Evolutionary conservation across 2,329 filamentous ascomycete species (phyloP).

Genomic region (Xylariaceae sp.): DNA sequence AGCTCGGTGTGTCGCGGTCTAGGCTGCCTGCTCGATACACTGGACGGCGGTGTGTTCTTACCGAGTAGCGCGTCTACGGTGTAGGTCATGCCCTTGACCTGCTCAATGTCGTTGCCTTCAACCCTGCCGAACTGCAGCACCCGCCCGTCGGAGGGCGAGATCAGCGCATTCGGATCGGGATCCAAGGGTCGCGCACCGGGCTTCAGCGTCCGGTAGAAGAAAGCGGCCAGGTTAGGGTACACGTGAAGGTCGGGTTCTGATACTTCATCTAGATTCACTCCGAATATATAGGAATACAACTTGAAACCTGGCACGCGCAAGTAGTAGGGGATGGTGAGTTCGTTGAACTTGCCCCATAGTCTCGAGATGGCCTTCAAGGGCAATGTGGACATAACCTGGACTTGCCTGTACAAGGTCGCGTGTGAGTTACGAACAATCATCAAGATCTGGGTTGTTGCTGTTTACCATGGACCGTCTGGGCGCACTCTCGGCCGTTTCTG

Average conservation of each 20-base stretch:
- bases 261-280: constrained; percentile 85
- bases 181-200: constrained; percentile 82
- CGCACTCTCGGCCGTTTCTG: constrained; percentile 59
- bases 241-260: constrained; percentile 80
- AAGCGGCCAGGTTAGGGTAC: constrained; percentile 89
- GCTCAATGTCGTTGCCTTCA: constrained; percentile 89
- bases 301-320: constrained; percentile 85
- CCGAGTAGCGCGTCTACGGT: constrained; percentile 89
- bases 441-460: constrained; percentile 3
- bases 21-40: constrained; percentile 42
- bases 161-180: constrained; percentile 68
- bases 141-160: constrained; percentile 86
- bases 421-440: constrained; percentile 3
- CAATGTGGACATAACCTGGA: constrained; percentile 88
- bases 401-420: constrained; percentile 52
- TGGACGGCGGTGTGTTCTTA: constrained; percentile 51
- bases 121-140: constrained; percentile 90
- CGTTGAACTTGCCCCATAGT: constrained; percentile 87
- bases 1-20: constrained; percentile 26
- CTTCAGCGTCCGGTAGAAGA: constrained; percentile 95
- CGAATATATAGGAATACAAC: constrained; percentile 84
- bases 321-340: constrained; percentile 80
- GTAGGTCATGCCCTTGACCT: constrained; percentile 98
- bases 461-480: constrained; percentile 77
- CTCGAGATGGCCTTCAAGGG: constrained; percentile 86